These are phyloP conservation scores for Irpex rosettiformis DNA, from an alignment of 1,284 basidiomycete genomes.

Conservation along the genomic window DNA sequence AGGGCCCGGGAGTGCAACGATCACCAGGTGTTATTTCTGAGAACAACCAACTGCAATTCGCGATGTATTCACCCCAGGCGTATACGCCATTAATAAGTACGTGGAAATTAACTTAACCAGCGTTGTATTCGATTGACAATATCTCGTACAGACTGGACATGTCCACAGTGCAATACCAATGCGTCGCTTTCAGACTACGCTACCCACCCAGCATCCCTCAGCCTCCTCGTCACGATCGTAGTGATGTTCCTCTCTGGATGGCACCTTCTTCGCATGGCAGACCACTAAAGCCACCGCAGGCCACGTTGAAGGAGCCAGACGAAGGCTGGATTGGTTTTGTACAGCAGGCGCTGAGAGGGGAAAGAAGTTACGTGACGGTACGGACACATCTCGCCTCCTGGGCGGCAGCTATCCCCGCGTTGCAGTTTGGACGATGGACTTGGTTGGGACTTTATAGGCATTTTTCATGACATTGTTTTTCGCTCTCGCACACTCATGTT, in stretches of 20 bases:
- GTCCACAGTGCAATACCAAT: slow-evolving; percentile 55
- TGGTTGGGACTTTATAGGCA: slow-evolving; percentile 3
- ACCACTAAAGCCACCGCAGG: neutral
- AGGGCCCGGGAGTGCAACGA: slow-evolving; percentile 60
- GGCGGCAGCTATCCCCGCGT: neutral
- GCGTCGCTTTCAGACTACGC: slow-evolving; percentile 43
- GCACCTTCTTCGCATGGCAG: slow-evolving; percentile 45
- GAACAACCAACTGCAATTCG: slow-evolving; percentile 74
- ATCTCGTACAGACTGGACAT: slow-evolving; percentile 65
- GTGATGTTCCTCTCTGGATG: slow-evolving; percentile 75
- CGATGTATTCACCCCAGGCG: slow-evolving; percentile 77
- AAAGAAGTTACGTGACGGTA: neutral
- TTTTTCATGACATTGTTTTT: neutral
- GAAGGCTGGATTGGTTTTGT: neutral
- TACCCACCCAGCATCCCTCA: slow-evolving; percentile 63
- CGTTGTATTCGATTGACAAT: slow-evolving; percentile 7
- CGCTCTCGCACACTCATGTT: slow-evolving; percentile 2
- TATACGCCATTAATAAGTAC: slow-evolving; percentile 71
- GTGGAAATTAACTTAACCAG: slow-evolving; percentile 34
- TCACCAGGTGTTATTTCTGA: slow-evolving; percentile 67
- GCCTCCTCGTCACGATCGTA: slow-evolving; percentile 63
- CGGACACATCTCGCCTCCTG: neutral
- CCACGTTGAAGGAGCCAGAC: neutral
- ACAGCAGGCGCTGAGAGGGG: neutral
- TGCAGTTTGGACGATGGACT: neutral